A percentile compares a stretch with the other conserved stretches of the same genome.
These are phyloP conservation scores for Coccomyxa subellipsoidea DNA, from an alignment of 163 green algal species.

Conservation along the genomic window DNA sequence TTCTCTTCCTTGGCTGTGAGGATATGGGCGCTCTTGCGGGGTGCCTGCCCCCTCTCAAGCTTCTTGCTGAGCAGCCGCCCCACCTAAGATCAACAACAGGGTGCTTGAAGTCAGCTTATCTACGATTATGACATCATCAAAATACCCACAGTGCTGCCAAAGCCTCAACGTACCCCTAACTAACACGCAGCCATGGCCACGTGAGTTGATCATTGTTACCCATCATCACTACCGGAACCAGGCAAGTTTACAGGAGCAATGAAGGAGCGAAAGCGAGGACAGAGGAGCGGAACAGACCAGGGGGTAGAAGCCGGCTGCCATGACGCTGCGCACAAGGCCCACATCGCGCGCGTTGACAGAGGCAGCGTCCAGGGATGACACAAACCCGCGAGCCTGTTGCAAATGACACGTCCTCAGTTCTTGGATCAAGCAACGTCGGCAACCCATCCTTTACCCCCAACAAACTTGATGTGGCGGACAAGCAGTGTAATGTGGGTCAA, in stretches of 20 bases:
- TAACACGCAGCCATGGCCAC: too few species aligned
- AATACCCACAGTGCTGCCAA: too few species aligned
- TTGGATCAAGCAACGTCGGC: too few species aligned
- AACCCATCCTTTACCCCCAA: too few species aligned
- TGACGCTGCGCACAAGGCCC: constrained; percentile 55
- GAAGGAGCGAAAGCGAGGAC: background rate
- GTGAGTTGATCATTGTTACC: too few species aligned
- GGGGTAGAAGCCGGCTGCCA: constrained; percentile 40
- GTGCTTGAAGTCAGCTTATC: too few species aligned
- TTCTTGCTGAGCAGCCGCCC: constrained; percentile 29
- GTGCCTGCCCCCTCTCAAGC: constrained; percentile 8
- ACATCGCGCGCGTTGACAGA: constrained; percentile 27
- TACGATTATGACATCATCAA: too few species aligned
- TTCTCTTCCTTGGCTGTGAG: constrained; percentile 44
- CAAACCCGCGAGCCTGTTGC: constrained; percentile 31
- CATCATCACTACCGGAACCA: background rate
- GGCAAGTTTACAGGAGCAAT: background rate
- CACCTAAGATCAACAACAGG: background rate
- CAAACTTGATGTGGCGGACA: too few species aligned
- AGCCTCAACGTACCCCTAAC: too few species aligned
- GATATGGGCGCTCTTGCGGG: constrained; percentile 21
- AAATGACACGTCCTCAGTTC: too few species aligned
- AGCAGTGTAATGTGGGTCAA: too few species aligned
- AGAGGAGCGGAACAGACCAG: background rate
- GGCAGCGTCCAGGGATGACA: constrained; percentile 28